Percentiles rank a stretch among this genome's conserved stretches.
These are phyloP conservation scores for Globisporangium radiosum DNA, from an alignment of 352 stramenopile genomes.

Conservation along the genomic window DNA sequence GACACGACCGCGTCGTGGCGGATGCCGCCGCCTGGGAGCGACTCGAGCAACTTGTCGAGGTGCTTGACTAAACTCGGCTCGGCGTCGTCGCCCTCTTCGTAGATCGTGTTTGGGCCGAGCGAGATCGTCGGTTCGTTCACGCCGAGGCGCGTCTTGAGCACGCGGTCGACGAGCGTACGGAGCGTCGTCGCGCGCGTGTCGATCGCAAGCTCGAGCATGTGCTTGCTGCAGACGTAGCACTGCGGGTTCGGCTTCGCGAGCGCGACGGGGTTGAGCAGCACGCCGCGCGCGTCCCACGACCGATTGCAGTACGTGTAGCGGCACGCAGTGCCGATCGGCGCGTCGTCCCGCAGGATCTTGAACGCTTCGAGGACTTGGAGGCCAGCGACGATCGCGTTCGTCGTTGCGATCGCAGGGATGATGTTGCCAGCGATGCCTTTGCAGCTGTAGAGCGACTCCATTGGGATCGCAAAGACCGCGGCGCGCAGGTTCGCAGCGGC, in stretches of 20 bases:
- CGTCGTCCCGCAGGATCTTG: slow-evolving; percentile 61
- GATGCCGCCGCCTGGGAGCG: slow-evolving; percentile 91
- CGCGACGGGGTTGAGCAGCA: slow-evolving; percentile 88
- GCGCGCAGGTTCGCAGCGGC: slow-evolving; percentile 95
- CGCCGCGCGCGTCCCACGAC: slow-evolving; percentile 85
- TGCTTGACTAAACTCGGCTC: slow-evolving; percentile 80
- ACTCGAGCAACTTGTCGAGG: slow-evolving; percentile 78
- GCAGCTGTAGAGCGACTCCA: slow-evolving; percentile 86
- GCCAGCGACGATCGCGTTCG: slow-evolving; percentile 99
- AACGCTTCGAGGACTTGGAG: slow-evolving; percentile 87
- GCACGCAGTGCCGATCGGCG: slow-evolving; percentile 70
- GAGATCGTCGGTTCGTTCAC: slow-evolving; percentile 88
- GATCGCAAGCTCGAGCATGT: slow-evolving; percentile 86
- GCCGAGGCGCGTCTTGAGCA: slow-evolving; percentile 85
- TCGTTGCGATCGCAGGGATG: slow-evolving; percentile 99
- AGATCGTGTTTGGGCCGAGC: slow-evolving; percentile 85
- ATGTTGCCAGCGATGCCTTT: slow-evolving; percentile 99
- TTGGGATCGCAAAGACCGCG: slow-evolving; percentile 71
- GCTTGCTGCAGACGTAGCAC: slow-evolving; percentile 96
- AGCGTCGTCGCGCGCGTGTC: slow-evolving; percentile 85
- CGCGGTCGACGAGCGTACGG: slow-evolving; percentile 66
- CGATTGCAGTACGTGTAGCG: slow-evolving; percentile 94
- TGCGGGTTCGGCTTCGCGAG: slow-evolving; percentile 90
- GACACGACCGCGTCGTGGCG: slow-evolving; percentile 88
- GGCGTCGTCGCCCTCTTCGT: slow-evolving; percentile 94